Base-by-base conservation (phyloP, 768 basidiomycete genomes). In the Termitomyces sp. region DNA sequence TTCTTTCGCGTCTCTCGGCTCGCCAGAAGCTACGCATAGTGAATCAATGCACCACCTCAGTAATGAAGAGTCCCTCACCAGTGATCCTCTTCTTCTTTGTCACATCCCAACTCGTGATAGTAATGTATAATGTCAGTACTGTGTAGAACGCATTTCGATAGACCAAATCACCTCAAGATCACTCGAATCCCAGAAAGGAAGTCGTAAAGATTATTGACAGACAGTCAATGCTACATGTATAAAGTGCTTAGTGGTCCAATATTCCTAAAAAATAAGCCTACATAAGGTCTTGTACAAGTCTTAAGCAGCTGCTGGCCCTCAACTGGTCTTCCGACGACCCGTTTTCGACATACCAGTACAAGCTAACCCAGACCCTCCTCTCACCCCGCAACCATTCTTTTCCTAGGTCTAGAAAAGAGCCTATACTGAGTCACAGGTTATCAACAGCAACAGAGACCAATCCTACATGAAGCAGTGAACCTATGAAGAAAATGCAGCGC, bases 291-390 rank as follows among this genome's bases (percentile, higher is more conserved):
- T 46, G 24, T 28, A 58, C 56, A 21, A 43, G 24, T 34, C 56
- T 53, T 26, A 58, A 45, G 41, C 57, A 58, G 32, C 45, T 42
- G 3, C 22, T 37, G 38, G 60, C 60, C 35, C 60, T 38, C 4
- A 11, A 42, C 12, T 53, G 58, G 24, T 62, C 58, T 28, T 62
- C 60, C 15, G 49, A 54, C 17, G 58, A 54, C 37, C 61, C 61
- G 22, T 62, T 52, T n/a, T 62, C 61, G 10, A 45, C 51, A 45
- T 57, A 60, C 61, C 61, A 62, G 37, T 21, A 42, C 15, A 62
- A 34, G 34, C 53, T 53, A 19, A 28, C 32, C 34, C 41, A 53
- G 35, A 60, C 42, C 28, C 28, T n/a, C 26, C 21, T 45, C 37
- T 61, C 55, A 3, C 30, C 41, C 12, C 56, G 49, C 17, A 62